Evolutionary conservation across 139 green algal genomes (phyloP).

Genomic region (Chlamydomonas applanata): DNA sequence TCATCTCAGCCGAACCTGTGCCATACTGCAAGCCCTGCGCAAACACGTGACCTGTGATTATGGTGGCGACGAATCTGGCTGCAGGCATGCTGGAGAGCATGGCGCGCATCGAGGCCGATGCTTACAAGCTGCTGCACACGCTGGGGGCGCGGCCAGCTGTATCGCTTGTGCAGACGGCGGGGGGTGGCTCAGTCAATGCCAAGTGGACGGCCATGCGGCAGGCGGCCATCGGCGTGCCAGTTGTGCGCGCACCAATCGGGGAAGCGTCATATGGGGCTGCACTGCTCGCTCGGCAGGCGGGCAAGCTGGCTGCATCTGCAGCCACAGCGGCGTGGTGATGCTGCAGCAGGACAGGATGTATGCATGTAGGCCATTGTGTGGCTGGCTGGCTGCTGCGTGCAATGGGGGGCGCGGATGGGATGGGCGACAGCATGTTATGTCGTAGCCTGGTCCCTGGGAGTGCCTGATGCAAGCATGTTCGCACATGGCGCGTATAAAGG

Average conservation of each 20-base stretch:
- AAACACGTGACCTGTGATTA: too few species aligned
- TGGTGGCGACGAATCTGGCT: not conserved
- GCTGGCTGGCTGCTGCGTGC: too few species aligned
- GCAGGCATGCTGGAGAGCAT: slow-evolving; percentile 84
- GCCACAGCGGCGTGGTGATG: too few species aligned
- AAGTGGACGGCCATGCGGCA: slow-evolving; percentile 73
- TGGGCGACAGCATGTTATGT: too few species aligned
- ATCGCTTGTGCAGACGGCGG: slow-evolving; percentile 62
- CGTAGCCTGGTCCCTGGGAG: too few species aligned
- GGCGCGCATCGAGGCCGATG: slow-evolving; percentile 71
- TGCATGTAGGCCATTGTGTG: too few species aligned
- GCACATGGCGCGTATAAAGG: too few species aligned
- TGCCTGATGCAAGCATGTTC: too few species aligned
- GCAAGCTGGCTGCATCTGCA: too few species aligned
- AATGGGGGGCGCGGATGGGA: too few species aligned
- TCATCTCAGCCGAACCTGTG: not conserved
- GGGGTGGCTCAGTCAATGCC: slow-evolving; percentile 77
- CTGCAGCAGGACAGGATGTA: too few species aligned
- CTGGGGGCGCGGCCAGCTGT: slow-evolving; percentile 59
- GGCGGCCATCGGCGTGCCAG: slow-evolving; percentile 66
- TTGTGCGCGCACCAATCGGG: slow-evolving; percentile 49
- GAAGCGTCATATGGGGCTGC: slow-evolving; percentile 78
- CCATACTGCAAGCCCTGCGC: not conserved
- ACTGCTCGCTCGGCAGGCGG: slow-evolving; percentile 56
- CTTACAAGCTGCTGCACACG: slow-evolving; percentile 61